phyloP scores from a whole-genome alignment of 192 early-diverging fungal species.

The Coemansia sp. region DNA sequence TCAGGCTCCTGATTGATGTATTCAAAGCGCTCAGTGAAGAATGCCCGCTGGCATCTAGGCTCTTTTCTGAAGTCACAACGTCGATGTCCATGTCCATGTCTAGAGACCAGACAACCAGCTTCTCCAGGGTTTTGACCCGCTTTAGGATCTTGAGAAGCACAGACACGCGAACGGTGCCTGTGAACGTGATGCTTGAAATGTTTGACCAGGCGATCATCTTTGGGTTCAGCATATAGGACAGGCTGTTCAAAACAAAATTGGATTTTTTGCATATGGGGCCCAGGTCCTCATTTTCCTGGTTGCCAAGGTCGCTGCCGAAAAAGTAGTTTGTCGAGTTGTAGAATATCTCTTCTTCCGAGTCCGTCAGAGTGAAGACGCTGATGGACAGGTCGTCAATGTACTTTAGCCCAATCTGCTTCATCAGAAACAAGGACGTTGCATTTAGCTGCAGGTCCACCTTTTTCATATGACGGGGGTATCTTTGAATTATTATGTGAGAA shows the following conservation, averaged over 20 bases:
- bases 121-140: not conserved
- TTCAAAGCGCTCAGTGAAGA: not conserved
- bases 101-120: not conserved
- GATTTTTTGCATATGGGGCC: not conserved
- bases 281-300: not conserved
- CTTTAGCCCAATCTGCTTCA: not conserved
- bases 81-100: slow-evolving; percentile 2
- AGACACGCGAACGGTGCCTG: not conserved
- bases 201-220: not conserved
- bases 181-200: not conserved
- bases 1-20: not conserved
- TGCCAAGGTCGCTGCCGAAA: not conserved
- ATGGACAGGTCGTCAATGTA: not conserved
- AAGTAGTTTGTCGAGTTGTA: not conserved
- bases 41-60: not conserved
- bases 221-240: not conserved
- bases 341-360: not conserved
- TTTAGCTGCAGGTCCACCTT: not conserved
- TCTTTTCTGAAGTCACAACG: not conserved
- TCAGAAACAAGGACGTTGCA: not conserved
- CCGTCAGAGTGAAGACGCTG: not conserved
- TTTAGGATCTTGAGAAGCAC: not conserved
- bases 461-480: not conserved
- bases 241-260: not conserved
- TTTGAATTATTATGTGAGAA: not conserved